A percentile compares a stretch with the other conserved stretches of the same genome.
Conservation (phyloP, 2,329 filamentous ascomycete genomes). For the Colletotrichum sp. region DNA sequence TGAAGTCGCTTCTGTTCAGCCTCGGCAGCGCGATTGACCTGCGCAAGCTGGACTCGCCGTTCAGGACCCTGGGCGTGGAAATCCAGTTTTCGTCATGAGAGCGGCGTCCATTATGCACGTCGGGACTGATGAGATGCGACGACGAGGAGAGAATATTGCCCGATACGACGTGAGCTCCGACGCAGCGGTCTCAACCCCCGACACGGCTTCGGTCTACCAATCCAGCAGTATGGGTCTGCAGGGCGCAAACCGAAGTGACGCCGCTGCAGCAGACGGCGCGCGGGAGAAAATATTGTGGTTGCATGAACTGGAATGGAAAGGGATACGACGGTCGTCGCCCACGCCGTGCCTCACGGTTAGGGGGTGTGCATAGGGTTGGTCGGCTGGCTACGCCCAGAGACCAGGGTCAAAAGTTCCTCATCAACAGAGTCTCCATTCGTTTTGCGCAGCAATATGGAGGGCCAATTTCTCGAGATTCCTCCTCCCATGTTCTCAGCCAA, state of each 20-base stretch:
- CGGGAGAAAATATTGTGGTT: neutral
- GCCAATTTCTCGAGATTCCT: neutral
- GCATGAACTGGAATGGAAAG: neutral
- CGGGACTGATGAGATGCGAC: neutral
- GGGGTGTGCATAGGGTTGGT: neutral
- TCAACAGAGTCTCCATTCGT: neutral
- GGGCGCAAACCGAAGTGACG: neutral
- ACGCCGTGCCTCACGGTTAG: neutral
- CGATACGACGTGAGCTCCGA: slow-evolving; percentile 2
- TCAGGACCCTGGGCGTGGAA: slow-evolving; percentile 78
- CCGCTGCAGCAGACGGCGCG: neutral
- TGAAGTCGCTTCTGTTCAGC: slow-evolving; percentile 92
- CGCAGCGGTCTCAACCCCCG: neutral
- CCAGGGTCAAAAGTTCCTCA: neutral
- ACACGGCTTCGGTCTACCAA: neutral
- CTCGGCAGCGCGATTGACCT: slow-evolving; percentile 87
- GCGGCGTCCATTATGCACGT: neutral
- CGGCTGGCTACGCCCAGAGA: neutral
- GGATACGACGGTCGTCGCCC: neutral
- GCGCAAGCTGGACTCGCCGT: slow-evolving; percentile 75
- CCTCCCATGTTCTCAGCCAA: neutral
- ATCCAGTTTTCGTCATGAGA: slow-evolving; percentile 81
- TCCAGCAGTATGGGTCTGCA: neutral
- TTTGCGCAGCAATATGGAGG: neutral
- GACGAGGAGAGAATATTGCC: neutral